A percentile compares a stretch with the other conserved stretches of the same genome.
phyloP scores from a whole-genome alignment of 345 rosid species.

The Citrus hindsii region DNA sequence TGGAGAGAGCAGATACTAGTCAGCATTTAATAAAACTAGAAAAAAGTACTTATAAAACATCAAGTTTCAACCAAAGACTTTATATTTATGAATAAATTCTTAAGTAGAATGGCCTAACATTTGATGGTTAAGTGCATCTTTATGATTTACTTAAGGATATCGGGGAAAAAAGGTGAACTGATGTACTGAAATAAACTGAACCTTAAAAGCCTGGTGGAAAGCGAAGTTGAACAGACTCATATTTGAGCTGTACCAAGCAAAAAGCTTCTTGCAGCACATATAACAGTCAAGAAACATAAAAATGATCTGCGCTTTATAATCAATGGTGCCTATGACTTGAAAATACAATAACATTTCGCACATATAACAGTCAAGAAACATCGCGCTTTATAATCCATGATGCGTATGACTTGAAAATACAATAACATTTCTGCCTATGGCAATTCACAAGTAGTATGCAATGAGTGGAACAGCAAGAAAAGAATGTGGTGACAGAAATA shows the following conservation, averaged over 20 bases:
- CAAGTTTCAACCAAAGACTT: neutral
- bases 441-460: neutral
- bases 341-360: neutral
- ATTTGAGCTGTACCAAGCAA: neutral
- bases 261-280: neutral
- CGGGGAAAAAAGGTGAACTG: neutral
- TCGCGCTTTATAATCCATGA: neutral
- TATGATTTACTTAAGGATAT: too few species aligned
- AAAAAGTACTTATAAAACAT: neutral
- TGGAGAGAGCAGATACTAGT: constrained; percentile 15
- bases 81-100: neutral
- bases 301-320: neutral
- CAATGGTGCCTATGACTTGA: neutral
- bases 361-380: neutral
- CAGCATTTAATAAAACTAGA: neutral
- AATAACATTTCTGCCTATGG: too few species aligned
- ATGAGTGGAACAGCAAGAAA: neutral
- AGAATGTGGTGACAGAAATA: neutral
- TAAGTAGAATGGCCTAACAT: neutral
- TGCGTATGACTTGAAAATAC: neutral
- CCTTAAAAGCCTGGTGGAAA: neutral
- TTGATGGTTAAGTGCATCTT: neutral
- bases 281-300: neutral
- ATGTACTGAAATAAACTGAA: neutral
- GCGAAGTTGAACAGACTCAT: neutral